Conservation (phyloP, 495 filamentous ascomycete genomes). For the Podospora sp. region DNA sequence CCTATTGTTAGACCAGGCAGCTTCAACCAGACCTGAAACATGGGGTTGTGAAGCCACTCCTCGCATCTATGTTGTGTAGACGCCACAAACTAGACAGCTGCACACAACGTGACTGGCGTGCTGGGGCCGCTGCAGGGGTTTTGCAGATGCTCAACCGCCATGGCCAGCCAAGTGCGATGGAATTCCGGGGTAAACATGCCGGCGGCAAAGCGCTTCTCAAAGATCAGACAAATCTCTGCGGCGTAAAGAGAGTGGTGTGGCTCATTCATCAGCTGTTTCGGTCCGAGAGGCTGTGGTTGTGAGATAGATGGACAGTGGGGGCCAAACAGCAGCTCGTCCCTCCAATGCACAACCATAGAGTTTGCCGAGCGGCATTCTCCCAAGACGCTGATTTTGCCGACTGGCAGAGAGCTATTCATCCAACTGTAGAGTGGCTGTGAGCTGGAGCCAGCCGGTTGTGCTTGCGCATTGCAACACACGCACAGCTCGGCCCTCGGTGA, state of each 20-base stretch:
- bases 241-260: conserved; percentile 4
- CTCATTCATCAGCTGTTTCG: conserved; percentile 12
- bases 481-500: not conserved
- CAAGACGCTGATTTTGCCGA: not conserved
- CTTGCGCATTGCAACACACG: not conserved
- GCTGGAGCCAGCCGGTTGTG: not conserved
- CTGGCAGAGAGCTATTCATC: not conserved
- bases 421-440: not conserved
- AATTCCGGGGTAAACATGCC: not conserved
- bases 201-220: not conserved
- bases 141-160: not conserved
- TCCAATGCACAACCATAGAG: no score
- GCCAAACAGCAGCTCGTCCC: not conserved
- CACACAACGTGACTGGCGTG: not conserved
- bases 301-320: conserved; percentile 4
- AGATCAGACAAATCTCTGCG: not conserved
- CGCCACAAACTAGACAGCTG: not conserved
- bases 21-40: not conserved
- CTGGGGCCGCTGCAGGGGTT: not conserved
- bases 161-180: not conserved
- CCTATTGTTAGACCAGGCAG: conserved; percentile 11
- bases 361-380: not conserved
- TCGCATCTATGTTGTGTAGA: not conserved
- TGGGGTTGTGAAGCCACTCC: not conserved
- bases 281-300: conserved; percentile 6